Evolutionary conservation across 2,329 filamentous ascomycete species (phyloP).

Genomic region (Exophiala bonariae): DNA sequence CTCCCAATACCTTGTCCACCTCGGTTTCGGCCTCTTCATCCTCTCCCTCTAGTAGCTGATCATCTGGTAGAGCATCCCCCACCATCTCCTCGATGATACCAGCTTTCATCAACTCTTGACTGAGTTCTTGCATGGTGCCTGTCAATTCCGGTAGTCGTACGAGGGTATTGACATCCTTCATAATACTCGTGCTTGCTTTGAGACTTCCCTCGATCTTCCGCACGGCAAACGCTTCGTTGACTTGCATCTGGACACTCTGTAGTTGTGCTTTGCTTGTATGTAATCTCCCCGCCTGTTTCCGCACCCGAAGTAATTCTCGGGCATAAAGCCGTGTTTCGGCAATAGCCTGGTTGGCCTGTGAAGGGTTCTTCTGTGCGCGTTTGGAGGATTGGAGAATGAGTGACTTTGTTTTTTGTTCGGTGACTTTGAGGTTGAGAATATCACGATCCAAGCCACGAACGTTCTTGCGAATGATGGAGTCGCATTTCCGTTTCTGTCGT

Average conservation of each 20-base stretch:
- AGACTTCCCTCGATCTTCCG: conserved; percentile 95
- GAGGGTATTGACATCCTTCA: conserved; percentile 92
- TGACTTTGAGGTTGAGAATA: conserved; percentile 73
- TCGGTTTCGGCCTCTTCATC: conserved; percentile 78
- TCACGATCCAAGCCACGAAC: conserved; percentile 94
- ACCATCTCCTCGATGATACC: conserved; percentile 99
- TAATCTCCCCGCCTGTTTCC: conserved; percentile 72
- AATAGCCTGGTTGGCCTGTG: conserved; percentile 74
- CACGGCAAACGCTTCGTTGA: conserved; percentile 92
- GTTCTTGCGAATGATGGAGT: conserved; percentile 83
- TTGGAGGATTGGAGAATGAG: conserved; percentile 80
- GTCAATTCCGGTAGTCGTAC: conserved; percentile 83
- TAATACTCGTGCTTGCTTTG: conserved; percentile 80
- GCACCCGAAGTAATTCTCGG: conserved; percentile 78
- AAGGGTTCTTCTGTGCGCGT: conserved; percentile 76
- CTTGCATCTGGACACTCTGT: conserved; percentile 92
- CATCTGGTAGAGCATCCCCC: conserved; percentile 75
- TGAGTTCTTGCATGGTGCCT: conserved; percentile 84
- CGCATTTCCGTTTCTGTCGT: conserved; percentile 89
- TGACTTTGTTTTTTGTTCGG: conserved; percentile 81
- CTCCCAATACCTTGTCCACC: conserved; percentile 88
- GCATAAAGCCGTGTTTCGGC: conserved; percentile 87
- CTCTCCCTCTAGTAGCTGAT: conserved; percentile 68
- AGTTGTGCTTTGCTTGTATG: conserved; percentile 89
- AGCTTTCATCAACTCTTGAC: conserved; percentile 85